Conservation (phyloP, 164 flowering plant genomes). For the Liquidambar formosana region DNA sequence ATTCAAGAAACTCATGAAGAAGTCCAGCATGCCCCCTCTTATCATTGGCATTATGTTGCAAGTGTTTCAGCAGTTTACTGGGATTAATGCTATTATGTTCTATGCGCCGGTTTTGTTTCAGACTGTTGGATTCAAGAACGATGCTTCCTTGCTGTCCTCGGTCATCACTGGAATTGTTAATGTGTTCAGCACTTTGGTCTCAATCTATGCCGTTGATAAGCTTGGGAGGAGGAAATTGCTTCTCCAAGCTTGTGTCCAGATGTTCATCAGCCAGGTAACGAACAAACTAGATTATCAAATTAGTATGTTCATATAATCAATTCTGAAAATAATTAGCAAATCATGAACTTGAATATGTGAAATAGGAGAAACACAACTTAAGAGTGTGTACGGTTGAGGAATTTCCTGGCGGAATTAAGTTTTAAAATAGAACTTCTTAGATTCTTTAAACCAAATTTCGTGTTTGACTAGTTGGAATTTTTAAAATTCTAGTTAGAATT, state of each 20-base stretch:
- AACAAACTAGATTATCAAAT: no score
- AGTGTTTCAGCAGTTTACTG: slow-evolving; percentile 56
- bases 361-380: no score
- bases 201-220: slow-evolving; percentile 35
- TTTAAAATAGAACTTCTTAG: no score
- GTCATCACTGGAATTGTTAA: slow-evolving; percentile 50
- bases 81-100: slow-evolving; percentile 61
- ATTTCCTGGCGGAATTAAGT: no score
- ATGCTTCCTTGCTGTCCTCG: slow-evolving; percentile 42
- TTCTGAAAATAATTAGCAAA: no score
- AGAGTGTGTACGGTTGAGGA: no score
- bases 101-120: slow-evolving; percentile 55
- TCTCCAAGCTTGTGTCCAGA: slow-evolving; percentile 47
- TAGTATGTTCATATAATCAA: no score
- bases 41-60: slow-evolving; percentile 31
- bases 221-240: slow-evolving; percentile 42
- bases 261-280: slow-evolving; percentile 44
- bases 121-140: slow-evolving; percentile 45
- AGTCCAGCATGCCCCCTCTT: slow-evolving; percentile 34
- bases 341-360: no score
- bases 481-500: no score
- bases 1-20: slow-evolving; percentile 34
- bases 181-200: slow-evolving; percentile 38
- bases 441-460: no score
- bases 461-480: no score